Conservation (phyloP, 768 basidiomycete genomes). For the Boletales sp. region DNA sequence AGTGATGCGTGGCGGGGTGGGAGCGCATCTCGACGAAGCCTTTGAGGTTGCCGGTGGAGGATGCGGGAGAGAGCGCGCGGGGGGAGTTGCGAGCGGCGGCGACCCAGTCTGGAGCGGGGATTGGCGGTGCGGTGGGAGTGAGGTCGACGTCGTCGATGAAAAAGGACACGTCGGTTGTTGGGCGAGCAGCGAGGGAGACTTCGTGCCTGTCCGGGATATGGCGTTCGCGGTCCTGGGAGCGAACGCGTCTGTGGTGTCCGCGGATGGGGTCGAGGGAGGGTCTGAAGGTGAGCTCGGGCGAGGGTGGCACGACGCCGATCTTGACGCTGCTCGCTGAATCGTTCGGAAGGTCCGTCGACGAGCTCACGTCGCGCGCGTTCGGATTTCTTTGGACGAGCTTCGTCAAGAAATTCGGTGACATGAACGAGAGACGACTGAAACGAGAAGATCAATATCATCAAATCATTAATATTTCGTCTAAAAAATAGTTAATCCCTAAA, state of each 20-base stretch:
- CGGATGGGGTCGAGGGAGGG: conserved; percentile 18
- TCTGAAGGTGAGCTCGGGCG: conserved; percentile 13
- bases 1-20: conserved; percentile 23
- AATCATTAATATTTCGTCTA: too few species aligned
- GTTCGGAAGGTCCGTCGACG: too few species aligned
- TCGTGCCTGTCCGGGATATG: conserved; percentile 30
- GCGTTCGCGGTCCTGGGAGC: conserved; percentile 29
- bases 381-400: conserved; percentile 21
- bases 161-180: conserved; percentile 18
- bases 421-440: too few species aligned
- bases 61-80: conserved; percentile 29
- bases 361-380: too few species aligned
- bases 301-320: conserved; percentile 31
- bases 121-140: conserved; percentile 23
- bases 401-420: conserved; percentile 30
- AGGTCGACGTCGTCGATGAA: conserved; percentile 24
- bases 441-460: too few species aligned
- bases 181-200: conserved; percentile 31
- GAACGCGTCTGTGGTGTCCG: conserved; percentile 28
- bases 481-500: too few species aligned
- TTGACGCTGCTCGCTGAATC: conserved; percentile 22
- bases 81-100: conserved; percentile 2
- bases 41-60: conserved; percentile 30
- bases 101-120: conserved; percentile 15
- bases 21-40: conserved; percentile 23